Evolutionary conservation across 768 basidiomycete species (phyloP), one percentile per base, ranked within the genome.

Genomic region (Boletellus ananas): DNA sequence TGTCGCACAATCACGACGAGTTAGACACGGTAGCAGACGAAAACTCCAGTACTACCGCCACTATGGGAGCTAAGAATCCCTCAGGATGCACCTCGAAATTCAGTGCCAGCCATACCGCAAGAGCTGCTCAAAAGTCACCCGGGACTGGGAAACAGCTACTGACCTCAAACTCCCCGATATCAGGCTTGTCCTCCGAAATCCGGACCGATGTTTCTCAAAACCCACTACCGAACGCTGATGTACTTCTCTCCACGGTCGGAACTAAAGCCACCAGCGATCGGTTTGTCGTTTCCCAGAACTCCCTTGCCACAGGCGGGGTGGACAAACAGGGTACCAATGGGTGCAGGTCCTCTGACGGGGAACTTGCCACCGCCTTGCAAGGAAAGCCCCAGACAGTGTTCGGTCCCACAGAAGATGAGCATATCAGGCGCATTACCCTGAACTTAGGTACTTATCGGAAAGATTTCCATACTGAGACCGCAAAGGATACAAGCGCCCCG

Each of bases 111-210:
- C 14, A 4, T 23, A 31, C 31, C 7, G 31, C 36, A 47, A 35
- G 31, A 20, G 29, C 42, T 17, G 27, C 20, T n/a, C 42, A 13
- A 23, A 31, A n/a, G 18, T 27, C 36, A 21, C 23, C 9, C 13
- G 47, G 42, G 38, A 21, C 21, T 8, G 23, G 25, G 34, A 49
- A 56, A 20, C 29, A 10, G 11, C 9, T n/a, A 7, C 21, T 39
- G n/a, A 14, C n/a, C 7, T 18, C 38, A n/a, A 25, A 45, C 20
- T 54, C 58, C n/a, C 47, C 60, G 11, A 49, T 39, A 41, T 44
- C 47, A 39, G 36, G 39, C 6, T 43, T 43, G n/a, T 53, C 60
- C 11, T 63, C 55, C 18, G 48, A 45, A 33, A 63, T 50, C 9
- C 54, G 51, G 38, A 39, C 54, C 18, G 51, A 54, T 48, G 21